A percentile compares a stretch with the other conserved stretches of the same genome.
phyloP scores from a whole-genome alignment of 176 grass and related monocot genomes.

The Pontederia paniculata region DNA sequence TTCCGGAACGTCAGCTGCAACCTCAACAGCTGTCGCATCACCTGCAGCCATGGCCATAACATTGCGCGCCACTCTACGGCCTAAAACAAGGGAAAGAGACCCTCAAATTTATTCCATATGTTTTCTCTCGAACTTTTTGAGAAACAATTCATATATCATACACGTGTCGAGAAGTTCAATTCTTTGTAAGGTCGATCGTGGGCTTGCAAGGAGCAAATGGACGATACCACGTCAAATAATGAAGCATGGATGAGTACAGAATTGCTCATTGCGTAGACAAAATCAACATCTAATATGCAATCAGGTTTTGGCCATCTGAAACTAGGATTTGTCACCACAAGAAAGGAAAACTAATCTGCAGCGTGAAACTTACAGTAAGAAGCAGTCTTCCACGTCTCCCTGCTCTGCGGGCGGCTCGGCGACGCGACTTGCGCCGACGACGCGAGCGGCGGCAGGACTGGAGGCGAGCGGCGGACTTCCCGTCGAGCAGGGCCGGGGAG shows the following conservation, averaged over 20 bases:
- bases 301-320: background rate
- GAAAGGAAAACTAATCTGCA: too few species aligned
- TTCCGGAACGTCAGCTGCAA: slow-evolving; percentile 49
- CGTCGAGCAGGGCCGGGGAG: slow-evolving; percentile 17
- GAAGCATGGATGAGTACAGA: too few species aligned
- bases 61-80: slow-evolving; percentile 56
- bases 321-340: background rate
- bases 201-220: too few species aligned
- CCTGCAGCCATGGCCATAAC: slow-evolving; percentile 57
- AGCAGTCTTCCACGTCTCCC: slow-evolving; percentile 9
- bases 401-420: slow-evolving; percentile 29
- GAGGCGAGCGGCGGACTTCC: slow-evolving; percentile 16
- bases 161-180: too few species aligned
- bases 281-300: background rate
- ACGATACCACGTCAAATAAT: too few species aligned
- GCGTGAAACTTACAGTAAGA: slow-evolving; percentile 40
- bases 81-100: slow-evolving; percentile 14
- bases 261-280: background rate
- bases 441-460: slow-evolving; percentile 44
- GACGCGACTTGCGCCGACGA: slow-evolving; percentile 33
- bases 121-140: too few species aligned
- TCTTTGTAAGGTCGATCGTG: too few species aligned
- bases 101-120: background rate
- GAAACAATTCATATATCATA: too few species aligned
- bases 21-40: slow-evolving; percentile 35